Percentiles rank a stretch among this genome's conserved stretches.
Conservation (phyloP, 2,329 filamentous ascomycete species). For the Aureobasidium sp. region DNA sequence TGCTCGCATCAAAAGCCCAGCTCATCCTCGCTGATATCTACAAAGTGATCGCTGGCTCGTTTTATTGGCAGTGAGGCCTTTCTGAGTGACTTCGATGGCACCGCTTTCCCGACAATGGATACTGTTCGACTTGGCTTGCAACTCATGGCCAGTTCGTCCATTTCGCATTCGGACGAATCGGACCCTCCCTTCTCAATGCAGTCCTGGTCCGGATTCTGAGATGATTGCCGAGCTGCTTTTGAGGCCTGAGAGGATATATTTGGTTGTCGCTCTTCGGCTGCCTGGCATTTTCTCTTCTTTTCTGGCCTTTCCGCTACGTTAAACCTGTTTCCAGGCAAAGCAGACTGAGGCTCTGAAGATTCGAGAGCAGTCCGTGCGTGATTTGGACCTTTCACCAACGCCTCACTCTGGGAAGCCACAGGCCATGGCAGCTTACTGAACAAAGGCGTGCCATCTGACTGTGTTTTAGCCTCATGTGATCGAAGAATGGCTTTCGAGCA, state of each 20-base stretch:
- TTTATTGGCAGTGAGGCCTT: background rate
- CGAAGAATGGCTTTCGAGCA: too few relatives aligned
- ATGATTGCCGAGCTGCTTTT: background rate
- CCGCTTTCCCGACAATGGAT: background rate
- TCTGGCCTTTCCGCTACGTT: background rate
- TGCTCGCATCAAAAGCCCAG: background rate
- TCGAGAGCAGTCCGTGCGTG: background rate
- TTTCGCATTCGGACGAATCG: background rate
- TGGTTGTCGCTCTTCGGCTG: too few relatives aligned
- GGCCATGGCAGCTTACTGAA: background rate
- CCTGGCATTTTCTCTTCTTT: background rate
- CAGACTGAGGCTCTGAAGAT: background rate
- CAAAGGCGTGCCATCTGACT: too few relatives aligned
- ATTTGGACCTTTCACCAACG: background rate
- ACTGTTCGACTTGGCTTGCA: background rate
- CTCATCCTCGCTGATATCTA: slow-evolving; percentile 7
- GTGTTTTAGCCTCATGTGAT: background rate
- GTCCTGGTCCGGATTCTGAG: background rate
- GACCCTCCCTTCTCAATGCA: background rate
- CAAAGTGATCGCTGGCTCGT: background rate
- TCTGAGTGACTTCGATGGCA: background rate
- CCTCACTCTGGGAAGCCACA: background rate
- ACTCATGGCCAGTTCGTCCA: slow-evolving; percentile 16
- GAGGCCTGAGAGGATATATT: background rate
- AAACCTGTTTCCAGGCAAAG: background rate